Evolutionary conservation across 140 eudicot species (phyloP).

Genomic region (Cichorium intybus): DNA sequence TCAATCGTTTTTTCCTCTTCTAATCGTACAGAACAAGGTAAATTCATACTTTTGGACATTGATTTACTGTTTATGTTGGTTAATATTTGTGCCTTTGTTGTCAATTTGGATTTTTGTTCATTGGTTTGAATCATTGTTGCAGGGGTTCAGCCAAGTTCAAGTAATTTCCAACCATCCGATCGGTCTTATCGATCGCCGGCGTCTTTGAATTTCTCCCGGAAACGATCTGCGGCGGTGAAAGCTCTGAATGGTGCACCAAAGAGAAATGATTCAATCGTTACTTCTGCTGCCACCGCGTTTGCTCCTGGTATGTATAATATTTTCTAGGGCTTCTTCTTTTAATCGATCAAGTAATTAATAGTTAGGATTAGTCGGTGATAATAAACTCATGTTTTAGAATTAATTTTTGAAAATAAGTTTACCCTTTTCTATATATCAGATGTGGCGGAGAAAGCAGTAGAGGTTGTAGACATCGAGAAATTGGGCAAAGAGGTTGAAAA

Average conservation of each 20-base stretch:
- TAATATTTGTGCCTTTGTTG: background rate
- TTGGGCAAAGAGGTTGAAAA: slow-evolving; percentile 68
- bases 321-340: background rate
- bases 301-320: slow-evolving; percentile 52
- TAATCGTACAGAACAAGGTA: slow-evolving; percentile 44
- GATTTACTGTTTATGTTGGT: background rate
- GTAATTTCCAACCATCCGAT: slow-evolving; percentile 59
- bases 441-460: slow-evolving; percentile 52
- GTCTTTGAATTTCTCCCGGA: slow-evolving; percentile 40
- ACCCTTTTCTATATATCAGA: slow-evolving; percentile 39
- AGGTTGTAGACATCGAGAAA: slow-evolving; percentile 66
- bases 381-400: background rate
- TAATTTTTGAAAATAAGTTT: background rate
- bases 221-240: slow-evolving; percentile 43
- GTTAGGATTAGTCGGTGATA: background rate
- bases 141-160: slow-evolving; percentile 47
- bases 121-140: background rate
- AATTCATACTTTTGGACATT: slow-evolving; percentile 22
- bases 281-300: slow-evolving; percentile 65
- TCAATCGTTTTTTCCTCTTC: slow-evolving; percentile 41
- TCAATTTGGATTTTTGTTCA: background rate
- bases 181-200: slow-evolving; percentile 28
- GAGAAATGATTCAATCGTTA: slow-evolving; percentile 62
- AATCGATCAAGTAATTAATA: background rate
- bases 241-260: slow-evolving; percentile 73